Evolutionary conservation across 139 green algal species (phyloP).

Genomic region (Micractinium conductrix): DNA sequence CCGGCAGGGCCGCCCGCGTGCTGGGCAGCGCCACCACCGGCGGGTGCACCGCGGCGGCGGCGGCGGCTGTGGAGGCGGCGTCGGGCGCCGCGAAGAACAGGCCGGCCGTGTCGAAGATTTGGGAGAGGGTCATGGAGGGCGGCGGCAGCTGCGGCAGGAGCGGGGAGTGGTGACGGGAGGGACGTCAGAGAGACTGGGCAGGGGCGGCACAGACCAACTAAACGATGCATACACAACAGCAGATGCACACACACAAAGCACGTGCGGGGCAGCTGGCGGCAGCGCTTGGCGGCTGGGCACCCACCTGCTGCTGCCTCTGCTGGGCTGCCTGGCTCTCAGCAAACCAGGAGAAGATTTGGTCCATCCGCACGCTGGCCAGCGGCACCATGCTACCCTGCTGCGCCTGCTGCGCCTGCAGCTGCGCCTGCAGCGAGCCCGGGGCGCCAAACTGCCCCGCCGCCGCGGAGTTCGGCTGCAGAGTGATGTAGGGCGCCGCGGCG

Average conservation of each 20-base stretch:
- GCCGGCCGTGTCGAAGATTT: slow-evolving; percentile 12
- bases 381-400: not conserved
- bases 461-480: no score
- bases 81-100: not conserved
- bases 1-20: no score
- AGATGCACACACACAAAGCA: not conserved
- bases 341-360: slow-evolving; percentile 25
- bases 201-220: not conserved
- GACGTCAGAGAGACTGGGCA: not conserved
- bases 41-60: no score
- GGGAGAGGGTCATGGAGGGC: slow-evolving; percentile 18
- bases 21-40: no score
- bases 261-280: not conserved
- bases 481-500: not conserved
- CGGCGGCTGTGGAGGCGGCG: not conserved
- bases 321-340: not conserved
- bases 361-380: slow-evolving; percentile 23
- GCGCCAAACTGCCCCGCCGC: no score
- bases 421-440: not conserved
- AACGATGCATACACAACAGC: not conserved
- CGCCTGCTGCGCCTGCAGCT: slow-evolving; percentile 10
- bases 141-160: not conserved
- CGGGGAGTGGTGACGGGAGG: not conserved
- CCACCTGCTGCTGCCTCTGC: not conserved
- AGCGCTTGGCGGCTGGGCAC: not conserved